Conservation (phyloP, 2,329 filamentous ascomycete species). For the Fusarium sacchari region DNA sequence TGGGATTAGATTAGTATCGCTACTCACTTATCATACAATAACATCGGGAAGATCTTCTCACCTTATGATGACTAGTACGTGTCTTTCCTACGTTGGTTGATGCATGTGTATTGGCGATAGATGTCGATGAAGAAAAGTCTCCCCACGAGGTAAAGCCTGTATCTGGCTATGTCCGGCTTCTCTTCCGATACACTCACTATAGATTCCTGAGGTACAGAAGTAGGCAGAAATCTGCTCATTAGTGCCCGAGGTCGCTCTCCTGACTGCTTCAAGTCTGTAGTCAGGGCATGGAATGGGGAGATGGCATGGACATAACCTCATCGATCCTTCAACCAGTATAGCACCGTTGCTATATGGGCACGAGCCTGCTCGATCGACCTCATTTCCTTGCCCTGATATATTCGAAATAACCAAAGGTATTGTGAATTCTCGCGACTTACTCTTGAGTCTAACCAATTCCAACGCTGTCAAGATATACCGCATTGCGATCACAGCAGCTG, state of each 20-base stretch:
- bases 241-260: neutral
- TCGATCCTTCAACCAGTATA: neutral
- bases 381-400: neutral
- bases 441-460: neutral
- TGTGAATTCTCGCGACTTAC: neutral
- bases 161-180: neutral
- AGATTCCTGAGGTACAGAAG: neutral
- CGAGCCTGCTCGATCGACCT: neutral
- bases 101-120: neutral
- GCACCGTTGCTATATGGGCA: neutral
- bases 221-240: neutral
- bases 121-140: neutral
- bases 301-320: neutral
- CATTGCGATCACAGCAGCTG: slow-evolving; percentile 20
- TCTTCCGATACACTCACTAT: neutral
- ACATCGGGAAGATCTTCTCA: neutral
- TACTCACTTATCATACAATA: neutral
- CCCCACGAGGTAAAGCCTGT: too few relatives aligned
- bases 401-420: neutral
- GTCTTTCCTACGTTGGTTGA: neutral
- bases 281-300: neutral
- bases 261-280: neutral
- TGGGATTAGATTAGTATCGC: slow-evolving; percentile 43
- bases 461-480: slow-evolving; percentile 23
- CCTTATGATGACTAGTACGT: too few relatives aligned